Evolutionary conservation across 345 rosid species (phyloP).

Genomic region (Salix brachista): DNA sequence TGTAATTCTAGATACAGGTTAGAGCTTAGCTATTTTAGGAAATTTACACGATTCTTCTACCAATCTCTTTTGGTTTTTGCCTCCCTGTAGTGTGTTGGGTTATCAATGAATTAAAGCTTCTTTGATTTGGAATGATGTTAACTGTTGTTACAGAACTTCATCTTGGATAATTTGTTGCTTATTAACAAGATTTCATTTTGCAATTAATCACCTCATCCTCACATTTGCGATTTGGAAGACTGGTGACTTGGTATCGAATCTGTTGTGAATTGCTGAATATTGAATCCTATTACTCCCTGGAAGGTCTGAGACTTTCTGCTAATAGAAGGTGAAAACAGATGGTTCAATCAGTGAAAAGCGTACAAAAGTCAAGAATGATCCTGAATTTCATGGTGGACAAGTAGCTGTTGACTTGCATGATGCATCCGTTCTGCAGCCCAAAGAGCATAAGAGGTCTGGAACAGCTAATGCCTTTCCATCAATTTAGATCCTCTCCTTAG

Average conservation of each 20-base stretch:
- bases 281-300: neutral
- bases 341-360: neutral
- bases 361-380: neutral
- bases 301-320: neutral
- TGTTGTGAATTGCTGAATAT: neutral
- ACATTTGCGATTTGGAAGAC: neutral
- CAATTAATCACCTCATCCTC: neutral
- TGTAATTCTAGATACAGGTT: constrained; percentile 25
- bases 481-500: neutral
- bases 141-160: neutral
- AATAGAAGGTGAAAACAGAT: neutral
- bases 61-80: neutral
- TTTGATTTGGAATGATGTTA: neutral
- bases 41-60: constrained; percentile 23
- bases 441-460: neutral
- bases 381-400: neutral
- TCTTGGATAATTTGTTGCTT: neutral
- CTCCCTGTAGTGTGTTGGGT: neutral
- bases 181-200: neutral
- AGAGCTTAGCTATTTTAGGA: constrained; percentile 8
- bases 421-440: too few relatives aligned
- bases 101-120: constrained; percentile 20
- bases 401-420: neutral
- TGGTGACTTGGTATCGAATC: neutral
- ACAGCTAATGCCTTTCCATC: neutral